Percentiles rank a stretch among this genome's conserved stretches.
Conservation (phyloP, 1,139 yeast genomes). For the Hanseniaspora gamundiae region DNA sequence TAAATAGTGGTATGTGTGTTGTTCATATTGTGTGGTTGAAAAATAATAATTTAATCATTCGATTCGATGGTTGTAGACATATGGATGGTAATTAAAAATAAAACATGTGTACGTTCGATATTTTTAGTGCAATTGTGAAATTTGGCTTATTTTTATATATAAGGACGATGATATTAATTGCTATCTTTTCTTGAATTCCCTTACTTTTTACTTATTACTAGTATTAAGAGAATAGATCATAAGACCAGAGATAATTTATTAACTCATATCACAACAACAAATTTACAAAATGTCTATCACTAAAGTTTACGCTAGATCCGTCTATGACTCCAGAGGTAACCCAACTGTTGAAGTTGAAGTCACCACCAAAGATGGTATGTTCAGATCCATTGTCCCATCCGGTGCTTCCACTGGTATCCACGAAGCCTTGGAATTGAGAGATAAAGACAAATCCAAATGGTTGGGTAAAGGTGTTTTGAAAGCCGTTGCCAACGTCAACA, state of each 20-base stretch:
- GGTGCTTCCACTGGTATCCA: slow-evolving; percentile 95
- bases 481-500: slow-evolving; percentile 88
- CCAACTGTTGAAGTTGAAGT: slow-evolving; percentile 95
- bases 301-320: slow-evolving; percentile 79
- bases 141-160: slow-evolving; percentile 1
- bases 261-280: slow-evolving; percentile 9
- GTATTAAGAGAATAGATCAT: not conserved
- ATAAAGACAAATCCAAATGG: slow-evolving; percentile 89
- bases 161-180: not conserved
- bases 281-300: slow-evolving; percentile 35
- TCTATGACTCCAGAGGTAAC: slow-evolving; percentile 97
- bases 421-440: slow-evolving; percentile 94
- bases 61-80: no score
- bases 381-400: slow-evolving; percentile 92
- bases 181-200: not conserved
- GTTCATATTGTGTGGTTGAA: no score
- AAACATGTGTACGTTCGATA: no score
- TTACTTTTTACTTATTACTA: not conserved
- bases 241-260: slow-evolving; percentile 13
- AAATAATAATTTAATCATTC: no score
- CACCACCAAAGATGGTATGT: slow-evolving; percentile 72
- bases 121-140: no score
- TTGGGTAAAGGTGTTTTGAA: slow-evolving; percentile 88
- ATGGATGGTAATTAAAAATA: no score
- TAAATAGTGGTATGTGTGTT: no score